A percentile compares a stretch with the other conserved stretches of the same genome.
These are phyloP conservation scores for Zymoseptoria ardabiliae DNA, from an alignment of 2,329 filamentous ascomycete genomes.

Conservation along the genomic window DNA sequence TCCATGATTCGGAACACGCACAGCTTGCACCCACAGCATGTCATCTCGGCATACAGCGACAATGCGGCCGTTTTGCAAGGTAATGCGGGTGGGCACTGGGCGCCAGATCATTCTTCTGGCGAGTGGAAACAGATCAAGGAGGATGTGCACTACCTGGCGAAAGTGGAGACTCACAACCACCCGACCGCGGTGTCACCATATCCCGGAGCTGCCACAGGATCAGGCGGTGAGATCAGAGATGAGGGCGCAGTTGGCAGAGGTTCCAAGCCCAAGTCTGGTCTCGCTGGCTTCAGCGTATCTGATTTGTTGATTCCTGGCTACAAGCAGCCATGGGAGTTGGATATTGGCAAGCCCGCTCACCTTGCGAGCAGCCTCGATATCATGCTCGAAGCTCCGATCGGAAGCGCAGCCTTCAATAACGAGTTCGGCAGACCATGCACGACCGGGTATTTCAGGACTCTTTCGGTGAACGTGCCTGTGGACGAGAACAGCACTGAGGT, in stretches of 20 bases:
- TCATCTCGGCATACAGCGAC: slow-evolving; percentile 94
- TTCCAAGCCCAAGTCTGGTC: slow-evolving; percentile 84
- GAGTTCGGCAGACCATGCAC: slow-evolving; percentile 90
- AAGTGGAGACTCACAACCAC: slow-evolving; percentile 98
- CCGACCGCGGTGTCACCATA: slow-evolving; percentile 93
- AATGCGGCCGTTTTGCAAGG: slow-evolving; percentile 90
- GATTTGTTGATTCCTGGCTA: slow-evolving; percentile 84
- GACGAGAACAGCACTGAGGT: slow-evolving; percentile 59
- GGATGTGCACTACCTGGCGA: slow-evolving; percentile 76
- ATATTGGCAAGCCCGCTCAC: slow-evolving; percentile 82
- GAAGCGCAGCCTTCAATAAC: slow-evolving; percentile 93
- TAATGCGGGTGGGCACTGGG: slow-evolving; percentile 68
- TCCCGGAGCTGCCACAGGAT: slow-evolving; percentile 87
- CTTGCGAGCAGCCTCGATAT: slow-evolving; percentile 93
- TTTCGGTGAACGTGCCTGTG: slow-evolving; percentile 63
- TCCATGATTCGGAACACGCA: slow-evolving; percentile 97
- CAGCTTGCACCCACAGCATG: slow-evolving; percentile 64
- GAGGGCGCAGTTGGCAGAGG: slow-evolving; percentile 91
- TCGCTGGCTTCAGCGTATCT: slow-evolving; percentile 90
- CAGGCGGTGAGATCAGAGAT: slow-evolving; percentile 90
- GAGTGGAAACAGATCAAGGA: slow-evolving; percentile 86
- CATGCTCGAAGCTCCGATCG: slow-evolving; percentile 95
- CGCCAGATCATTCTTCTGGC: slow-evolving; percentile 76
- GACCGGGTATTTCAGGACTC: slow-evolving; percentile 82
- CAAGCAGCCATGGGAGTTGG: slow-evolving; percentile 79